phyloP scores from a whole-genome alignment of 2,329 filamentous ascomycete genomes.

The Colletotrichum scovillei region DNA sequence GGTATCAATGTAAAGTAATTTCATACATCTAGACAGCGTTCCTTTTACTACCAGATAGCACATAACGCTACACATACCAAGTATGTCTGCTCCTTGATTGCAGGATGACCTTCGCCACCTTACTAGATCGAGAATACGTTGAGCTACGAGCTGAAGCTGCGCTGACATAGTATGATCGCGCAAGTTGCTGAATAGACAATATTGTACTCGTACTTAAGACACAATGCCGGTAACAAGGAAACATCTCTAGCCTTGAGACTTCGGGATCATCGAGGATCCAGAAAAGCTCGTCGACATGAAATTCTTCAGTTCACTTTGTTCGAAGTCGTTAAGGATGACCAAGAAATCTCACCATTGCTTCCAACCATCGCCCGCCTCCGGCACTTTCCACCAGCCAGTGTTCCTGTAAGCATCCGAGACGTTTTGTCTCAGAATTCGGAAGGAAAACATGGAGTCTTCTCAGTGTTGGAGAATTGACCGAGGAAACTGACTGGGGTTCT shows the following conservation, averaged over 20 bases:
- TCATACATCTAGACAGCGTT: not conserved
- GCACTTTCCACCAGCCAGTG: not conserved
- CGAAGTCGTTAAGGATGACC: too few species aligned
- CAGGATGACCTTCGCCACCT: too few species aligned
- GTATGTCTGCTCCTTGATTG: not conserved
- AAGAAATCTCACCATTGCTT: not conserved
- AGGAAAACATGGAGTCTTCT: not conserved
- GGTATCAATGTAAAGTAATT: not conserved
- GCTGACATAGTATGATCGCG: not conserved
- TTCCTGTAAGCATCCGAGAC: not conserved
- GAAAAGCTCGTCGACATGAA: too few species aligned
- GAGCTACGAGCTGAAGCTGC: too few species aligned
- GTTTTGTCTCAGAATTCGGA: not conserved
- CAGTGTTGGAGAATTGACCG: not conserved
- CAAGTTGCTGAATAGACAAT: not conserved
- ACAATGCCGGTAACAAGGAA: too few species aligned
- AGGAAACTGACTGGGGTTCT: not conserved
- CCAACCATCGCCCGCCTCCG: not conserved
- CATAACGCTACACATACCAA: not conserved
- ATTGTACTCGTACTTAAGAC: not conserved
- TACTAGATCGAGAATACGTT: too few species aligned
- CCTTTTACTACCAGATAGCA: not conserved
- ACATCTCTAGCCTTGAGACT: too few species aligned
- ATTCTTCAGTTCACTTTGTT: not conserved
- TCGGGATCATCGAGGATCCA: not conserved